Evolutionary conservation across 345 rosid genomes (phyloP).

Genomic region (Aquilaria sinensis): DNA sequence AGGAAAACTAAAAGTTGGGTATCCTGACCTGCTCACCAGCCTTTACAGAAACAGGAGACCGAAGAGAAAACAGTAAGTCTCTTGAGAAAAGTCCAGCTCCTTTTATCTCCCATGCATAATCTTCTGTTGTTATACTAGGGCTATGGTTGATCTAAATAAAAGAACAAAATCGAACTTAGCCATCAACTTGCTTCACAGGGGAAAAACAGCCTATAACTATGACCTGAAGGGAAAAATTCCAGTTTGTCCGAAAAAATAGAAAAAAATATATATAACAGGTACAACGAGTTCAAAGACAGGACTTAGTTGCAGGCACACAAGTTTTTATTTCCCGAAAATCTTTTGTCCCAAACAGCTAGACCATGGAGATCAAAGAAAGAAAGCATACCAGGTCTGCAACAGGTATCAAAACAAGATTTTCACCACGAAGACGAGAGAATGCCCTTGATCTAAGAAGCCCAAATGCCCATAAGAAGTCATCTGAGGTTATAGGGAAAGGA

Average conservation of each 20-base stretch:
- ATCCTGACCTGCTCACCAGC: constrained; percentile 84
- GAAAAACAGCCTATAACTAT: too few species aligned
- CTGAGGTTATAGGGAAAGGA: constrained; percentile 52
- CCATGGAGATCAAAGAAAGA: constrained; percentile 1
- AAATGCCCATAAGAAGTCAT: constrained; percentile 85
- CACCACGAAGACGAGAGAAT: constrained; percentile 82
- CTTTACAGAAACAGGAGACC: constrained; percentile 68
- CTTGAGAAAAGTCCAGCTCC: constrained; percentile 89
- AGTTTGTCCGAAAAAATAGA: too few species aligned
- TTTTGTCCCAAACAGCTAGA: neutral
- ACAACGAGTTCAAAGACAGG: too few species aligned
- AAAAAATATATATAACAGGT: too few species aligned
- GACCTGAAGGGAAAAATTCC: too few species aligned
- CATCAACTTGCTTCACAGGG: too few species aligned
- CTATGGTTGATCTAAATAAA: constrained; percentile 74
- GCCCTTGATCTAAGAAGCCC: constrained; percentile 88
- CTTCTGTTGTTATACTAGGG: constrained; percentile 64
- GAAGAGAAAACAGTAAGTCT: constrained; percentile 78
- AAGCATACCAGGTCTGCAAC: constrained; percentile 79
- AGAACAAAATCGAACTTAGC: too few species aligned
- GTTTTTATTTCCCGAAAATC: too few species aligned
- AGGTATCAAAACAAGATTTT: constrained; percentile 82
- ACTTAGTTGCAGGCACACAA: too few species aligned
- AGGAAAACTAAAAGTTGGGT: constrained; percentile 13
- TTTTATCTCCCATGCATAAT: constrained; percentile 87